These are phyloP conservation scores for Arthrocladium fulminans DNA, from an alignment of 2,329 filamentous ascomycete genomes.

Conservation along the genomic window DNA sequence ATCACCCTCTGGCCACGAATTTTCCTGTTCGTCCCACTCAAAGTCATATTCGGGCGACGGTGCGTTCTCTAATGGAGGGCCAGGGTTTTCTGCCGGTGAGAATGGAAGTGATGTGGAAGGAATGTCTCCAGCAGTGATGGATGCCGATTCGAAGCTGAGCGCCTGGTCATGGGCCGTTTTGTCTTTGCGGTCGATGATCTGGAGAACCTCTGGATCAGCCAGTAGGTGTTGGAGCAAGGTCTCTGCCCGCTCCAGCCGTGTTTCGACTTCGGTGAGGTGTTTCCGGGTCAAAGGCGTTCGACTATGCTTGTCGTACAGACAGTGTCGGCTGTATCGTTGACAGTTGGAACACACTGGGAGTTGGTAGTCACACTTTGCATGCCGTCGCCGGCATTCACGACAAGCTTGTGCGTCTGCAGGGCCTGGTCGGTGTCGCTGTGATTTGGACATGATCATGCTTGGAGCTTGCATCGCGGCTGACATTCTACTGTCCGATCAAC, in stretches of 20 bases:
- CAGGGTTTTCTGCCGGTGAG: constrained; percentile 4
- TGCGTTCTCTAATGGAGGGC: constrained; percentile 10
- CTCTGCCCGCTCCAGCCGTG: constrained; percentile 16
- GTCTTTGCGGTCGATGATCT: constrained; percentile 11
- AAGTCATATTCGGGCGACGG: constrained; percentile 18
- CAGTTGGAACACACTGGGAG: constrained; percentile 19
- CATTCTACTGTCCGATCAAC: too few relatives aligned
- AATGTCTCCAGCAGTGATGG: background rate
- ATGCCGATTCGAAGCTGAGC: background rate
- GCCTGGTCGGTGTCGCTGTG: too few relatives aligned
- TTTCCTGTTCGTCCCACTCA: constrained; percentile 19
- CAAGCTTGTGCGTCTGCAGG: constrained; percentile 16
- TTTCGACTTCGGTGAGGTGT: constrained; percentile 20
- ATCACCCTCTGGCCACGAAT: constrained; percentile 12
- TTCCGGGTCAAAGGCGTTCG: constrained; percentile 17
- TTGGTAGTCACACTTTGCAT: constrained; percentile 16
- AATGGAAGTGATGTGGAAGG: constrained; percentile 5
- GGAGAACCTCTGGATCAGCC: constrained; percentile 13
- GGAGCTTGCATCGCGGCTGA: background rate
- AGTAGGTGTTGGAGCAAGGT: constrained; percentile 14
- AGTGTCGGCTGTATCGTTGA: constrained; percentile 19
- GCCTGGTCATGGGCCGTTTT: background rate
- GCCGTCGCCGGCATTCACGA: constrained; percentile 16
- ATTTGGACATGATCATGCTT: too few relatives aligned
- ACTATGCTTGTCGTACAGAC: constrained; percentile 20